Conservation (phyloP, 371 early-diverging fungal species). For the Funneliformis caledonium region DNA sequence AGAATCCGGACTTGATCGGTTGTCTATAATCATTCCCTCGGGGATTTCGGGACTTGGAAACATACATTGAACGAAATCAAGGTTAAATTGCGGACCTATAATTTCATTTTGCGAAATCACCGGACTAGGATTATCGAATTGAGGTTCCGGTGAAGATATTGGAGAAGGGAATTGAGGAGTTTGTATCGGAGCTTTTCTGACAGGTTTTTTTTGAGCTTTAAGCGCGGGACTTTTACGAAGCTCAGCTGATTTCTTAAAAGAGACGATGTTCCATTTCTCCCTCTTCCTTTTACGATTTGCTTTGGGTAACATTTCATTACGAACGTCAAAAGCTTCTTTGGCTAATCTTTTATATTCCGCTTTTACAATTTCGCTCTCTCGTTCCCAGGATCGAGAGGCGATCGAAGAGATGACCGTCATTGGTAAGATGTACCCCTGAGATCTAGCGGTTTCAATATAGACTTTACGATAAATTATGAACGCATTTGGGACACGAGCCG, state of each 20-base stretch:
- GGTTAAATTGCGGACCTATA: background rate
- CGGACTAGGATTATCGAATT: background rate
- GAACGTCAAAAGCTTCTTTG: slow-evolving; percentile 12
- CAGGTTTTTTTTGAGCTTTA: background rate
- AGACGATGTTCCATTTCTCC: background rate
- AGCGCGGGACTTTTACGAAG: background rate
- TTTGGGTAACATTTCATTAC: slow-evolving; percentile 14
- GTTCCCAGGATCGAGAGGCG: slow-evolving; percentile 23
- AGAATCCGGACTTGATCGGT: background rate
- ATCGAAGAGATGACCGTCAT: slow-evolving; percentile 30
- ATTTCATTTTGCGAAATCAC: no score
- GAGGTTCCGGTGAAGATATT: background rate
- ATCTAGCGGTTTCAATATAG: background rate
- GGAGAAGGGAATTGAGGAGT: no score
- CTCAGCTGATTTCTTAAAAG: background rate
- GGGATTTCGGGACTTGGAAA: background rate
- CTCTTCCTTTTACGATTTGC: background rate
- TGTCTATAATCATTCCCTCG: background rate
- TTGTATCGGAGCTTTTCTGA: no score
- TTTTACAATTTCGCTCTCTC: slow-evolving; percentile 6
- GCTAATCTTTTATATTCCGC: background rate
- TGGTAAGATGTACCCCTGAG: slow-evolving; percentile 1
- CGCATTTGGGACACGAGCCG: background rate
- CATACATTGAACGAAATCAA: background rate
- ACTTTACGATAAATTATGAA: slow-evolving; percentile 20